A percentile compares a stretch with the other conserved stretches of the same genome.
Evolutionary conservation across 1,139 yeast species (phyloP).

Genomic region (Blastobotrys persicus): DNA sequence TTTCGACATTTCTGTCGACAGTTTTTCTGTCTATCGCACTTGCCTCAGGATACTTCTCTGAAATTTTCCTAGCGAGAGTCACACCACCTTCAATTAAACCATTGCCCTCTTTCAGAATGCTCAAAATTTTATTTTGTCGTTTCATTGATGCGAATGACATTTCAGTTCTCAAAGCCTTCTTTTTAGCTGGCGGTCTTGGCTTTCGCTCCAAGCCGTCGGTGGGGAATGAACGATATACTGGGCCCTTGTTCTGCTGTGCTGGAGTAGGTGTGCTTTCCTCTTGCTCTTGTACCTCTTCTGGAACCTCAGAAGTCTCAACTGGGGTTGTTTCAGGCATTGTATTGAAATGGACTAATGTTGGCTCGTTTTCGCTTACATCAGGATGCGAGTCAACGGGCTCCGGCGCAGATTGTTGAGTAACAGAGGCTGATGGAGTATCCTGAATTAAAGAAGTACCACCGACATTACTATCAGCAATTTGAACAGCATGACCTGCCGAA

Average conservation of each 20-base stretch:
- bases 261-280: background rate
- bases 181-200: conserved; percentile 6
- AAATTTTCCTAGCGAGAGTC: conserved; percentile 26
- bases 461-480: too few relatives aligned
- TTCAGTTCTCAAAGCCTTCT: conserved; percentile 6
- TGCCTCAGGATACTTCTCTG: conserved; percentile 27
- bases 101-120: conserved; percentile 32
- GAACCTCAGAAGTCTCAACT: too few relatives aligned
- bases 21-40: conserved; percentile 39
- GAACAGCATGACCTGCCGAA: too few relatives aligned
- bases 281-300: conserved; percentile 10
- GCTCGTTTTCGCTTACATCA: too few relatives aligned
- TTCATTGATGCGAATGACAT: conserved; percentile 37
- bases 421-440: too few relatives aligned
- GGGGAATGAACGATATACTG: conserved; percentile 1
- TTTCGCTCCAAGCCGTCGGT: background rate
- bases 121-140: conserved; percentile 34
- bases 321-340: conserved; percentile 1
- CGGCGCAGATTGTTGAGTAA: too few relatives aligned
- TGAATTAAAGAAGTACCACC: too few relatives aligned
- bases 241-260: background rate
- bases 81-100: conserved; percentile 38
- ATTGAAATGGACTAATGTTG: conserved; percentile 1
- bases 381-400: too few relatives aligned
- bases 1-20: conserved; percentile 27